Conservation (phyloP, 768 basidiomycete genomes). For the Pulveroboletus sp. region DNA sequence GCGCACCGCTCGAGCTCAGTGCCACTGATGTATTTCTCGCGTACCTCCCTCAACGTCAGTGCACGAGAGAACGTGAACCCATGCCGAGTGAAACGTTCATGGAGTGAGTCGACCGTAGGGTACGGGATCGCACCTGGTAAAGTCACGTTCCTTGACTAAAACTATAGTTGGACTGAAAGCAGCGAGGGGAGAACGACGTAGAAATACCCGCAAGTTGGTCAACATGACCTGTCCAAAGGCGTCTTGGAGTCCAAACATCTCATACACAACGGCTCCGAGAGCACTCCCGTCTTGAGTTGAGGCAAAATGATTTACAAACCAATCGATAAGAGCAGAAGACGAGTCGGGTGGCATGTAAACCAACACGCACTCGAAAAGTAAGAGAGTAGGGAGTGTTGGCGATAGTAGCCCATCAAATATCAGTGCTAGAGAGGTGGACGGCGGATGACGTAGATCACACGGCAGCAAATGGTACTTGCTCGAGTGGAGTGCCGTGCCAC, state of each 20-base stretch:
- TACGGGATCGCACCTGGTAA: conserved; percentile 72
- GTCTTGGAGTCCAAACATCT: conserved; percentile 82
- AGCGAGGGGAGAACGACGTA: neutral
- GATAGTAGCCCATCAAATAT: conserved; percentile 44
- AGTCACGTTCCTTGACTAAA: conserved; percentile 62
- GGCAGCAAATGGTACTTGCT: conserved; percentile 54
- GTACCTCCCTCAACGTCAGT: conserved; percentile 33
- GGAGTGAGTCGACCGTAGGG: conserved; percentile 48
- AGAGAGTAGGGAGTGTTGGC: conserved; percentile 62
- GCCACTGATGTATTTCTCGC: conserved; percentile 26
- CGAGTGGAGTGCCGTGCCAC: conserved; percentile 35
- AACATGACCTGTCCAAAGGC: conserved; percentile 90
- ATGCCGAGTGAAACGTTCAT: conserved; percentile 47
- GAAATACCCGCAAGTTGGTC: conserved; percentile 69
- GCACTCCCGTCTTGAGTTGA: conserved; percentile 4
- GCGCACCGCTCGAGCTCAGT: conserved; percentile 53
- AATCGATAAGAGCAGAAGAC: conserved; percentile 57
- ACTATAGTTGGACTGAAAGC: neutral
- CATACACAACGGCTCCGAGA: conserved; percentile 73
- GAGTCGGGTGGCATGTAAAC: conserved; percentile 71
- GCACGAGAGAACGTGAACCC: conserved; percentile 42
- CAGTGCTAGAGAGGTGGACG: conserved; percentile 43
- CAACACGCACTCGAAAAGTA: conserved; percentile 91
- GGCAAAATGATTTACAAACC: conserved; percentile 63
- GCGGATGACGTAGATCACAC: conserved; percentile 65